Conservation (phyloP, 2,329 filamentous ascomycete genomes). For the Talaromyces amestolkiae region DNA sequence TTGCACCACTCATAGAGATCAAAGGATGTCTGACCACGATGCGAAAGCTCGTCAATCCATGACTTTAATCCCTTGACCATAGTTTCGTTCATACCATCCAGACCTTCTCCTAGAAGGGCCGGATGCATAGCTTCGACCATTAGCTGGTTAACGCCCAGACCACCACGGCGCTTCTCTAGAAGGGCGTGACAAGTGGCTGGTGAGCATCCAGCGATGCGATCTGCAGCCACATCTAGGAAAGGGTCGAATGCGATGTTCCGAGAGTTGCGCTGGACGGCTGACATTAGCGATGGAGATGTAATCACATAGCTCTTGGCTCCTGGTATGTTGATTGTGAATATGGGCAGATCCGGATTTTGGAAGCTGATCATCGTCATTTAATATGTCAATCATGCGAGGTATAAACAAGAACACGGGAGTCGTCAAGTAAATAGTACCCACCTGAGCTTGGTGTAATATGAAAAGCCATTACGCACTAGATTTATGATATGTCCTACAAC, state of each 20-base stretch:
- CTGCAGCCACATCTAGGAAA: constrained; percentile 22
- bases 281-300: constrained; percentile 26
- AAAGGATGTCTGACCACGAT: constrained; percentile 9
- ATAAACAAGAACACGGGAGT: background rate
- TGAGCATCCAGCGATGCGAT: constrained; percentile 24
- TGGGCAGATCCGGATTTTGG: constrained; percentile 19
- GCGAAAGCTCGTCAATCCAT: constrained; percentile 23
- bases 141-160: constrained; percentile 22
- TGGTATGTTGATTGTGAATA: constrained; percentile 28
- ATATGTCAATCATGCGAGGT: background rate
- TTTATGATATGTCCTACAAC: constrained; percentile 30
- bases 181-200: constrained; percentile 24
- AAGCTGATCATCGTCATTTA: background rate
- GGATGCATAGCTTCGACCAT: constrained; percentile 28
- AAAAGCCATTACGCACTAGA: constrained; percentile 25
- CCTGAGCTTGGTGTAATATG: constrained; percentile 26
- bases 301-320: constrained; percentile 29
- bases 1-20: constrained; percentile 31
- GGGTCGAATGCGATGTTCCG: constrained; percentile 28
- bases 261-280: constrained; percentile 26
- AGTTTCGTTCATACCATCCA: constrained; percentile 29
- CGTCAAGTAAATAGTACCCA: constrained; percentile 14
- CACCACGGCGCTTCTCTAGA: constrained; percentile 23
- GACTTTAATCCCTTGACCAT: constrained; percentile 24
- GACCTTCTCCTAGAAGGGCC: constrained; percentile 23